Evolutionary conservation across 2,329 filamentous ascomycete species (phyloP).

Genomic region (Leptographium flavum): DNA sequence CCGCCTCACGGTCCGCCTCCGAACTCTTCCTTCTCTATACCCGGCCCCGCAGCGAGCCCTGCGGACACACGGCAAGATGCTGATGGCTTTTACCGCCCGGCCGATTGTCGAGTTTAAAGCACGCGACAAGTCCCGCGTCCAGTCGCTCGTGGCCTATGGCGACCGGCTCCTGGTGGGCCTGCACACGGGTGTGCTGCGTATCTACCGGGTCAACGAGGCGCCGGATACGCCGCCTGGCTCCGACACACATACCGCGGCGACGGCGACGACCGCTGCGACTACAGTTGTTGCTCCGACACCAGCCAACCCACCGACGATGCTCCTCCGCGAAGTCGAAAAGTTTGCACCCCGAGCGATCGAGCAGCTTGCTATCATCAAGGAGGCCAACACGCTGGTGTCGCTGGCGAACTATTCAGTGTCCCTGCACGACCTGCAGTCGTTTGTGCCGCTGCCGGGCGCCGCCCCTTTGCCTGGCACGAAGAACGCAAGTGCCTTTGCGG

Average conservation of each 20-base stretch:
- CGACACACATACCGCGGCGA: too few species aligned
- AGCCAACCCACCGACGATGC: slow-evolving; percentile 47
- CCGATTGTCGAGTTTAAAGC: slow-evolving; percentile 93
- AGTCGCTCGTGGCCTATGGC: slow-evolving; percentile 85
- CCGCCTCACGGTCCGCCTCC: not conserved
- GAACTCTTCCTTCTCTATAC: not conserved
- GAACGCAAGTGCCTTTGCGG: slow-evolving; percentile 79
- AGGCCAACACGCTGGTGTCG: slow-evolving; percentile 81
- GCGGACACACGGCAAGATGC: slow-evolving; percentile 44
- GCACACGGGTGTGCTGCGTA: slow-evolving; percentile 73
- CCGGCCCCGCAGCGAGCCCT: not conserved
- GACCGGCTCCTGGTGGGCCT: slow-evolving; percentile 86
- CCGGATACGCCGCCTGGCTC: too few species aligned
- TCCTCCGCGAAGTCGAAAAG: slow-evolving; percentile 83
- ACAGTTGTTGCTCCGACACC: slow-evolving; percentile 12
- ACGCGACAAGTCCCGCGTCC: slow-evolving; percentile 93
- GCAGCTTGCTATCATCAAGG: slow-evolving; percentile 90
- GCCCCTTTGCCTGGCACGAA: slow-evolving; percentile 63
- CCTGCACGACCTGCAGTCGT: slow-evolving; percentile 77
- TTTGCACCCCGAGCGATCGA: slow-evolving; percentile 85
- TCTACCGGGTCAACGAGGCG: slow-evolving; percentile 80
- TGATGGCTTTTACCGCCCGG: slow-evolving; percentile 92
- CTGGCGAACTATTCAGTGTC: slow-evolving; percentile 82
- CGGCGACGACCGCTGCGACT: slow-evolving; percentile 20
- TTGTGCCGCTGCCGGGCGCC: slow-evolving; percentile 54